Evolutionary conservation across 176 grass and related monocot species (phyloP).

Genomic region (Oryza glumipatula): DNA sequence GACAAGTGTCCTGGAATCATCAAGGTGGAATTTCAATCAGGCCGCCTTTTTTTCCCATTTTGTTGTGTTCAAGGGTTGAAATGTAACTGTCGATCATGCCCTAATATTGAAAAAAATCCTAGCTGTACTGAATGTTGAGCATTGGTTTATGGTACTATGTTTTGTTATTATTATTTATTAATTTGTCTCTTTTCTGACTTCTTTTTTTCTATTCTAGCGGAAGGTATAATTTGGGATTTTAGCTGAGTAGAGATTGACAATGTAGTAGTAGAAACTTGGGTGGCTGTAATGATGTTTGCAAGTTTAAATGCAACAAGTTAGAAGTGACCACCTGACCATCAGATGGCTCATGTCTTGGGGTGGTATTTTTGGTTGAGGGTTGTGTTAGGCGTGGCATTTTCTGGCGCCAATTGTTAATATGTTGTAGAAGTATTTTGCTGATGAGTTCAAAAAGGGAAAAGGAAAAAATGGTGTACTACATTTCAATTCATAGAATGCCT

Average conservation of each 20-base stretch:
- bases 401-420: background rate
- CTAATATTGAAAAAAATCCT: background rate
- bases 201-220: background rate
- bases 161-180: background rate
- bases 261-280: background rate
- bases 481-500: background rate
- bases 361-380: background rate
- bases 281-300: background rate
- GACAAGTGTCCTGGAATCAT: background rate
- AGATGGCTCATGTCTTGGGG: background rate
- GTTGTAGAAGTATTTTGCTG: background rate
- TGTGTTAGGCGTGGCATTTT: background rate
- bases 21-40: slow-evolving; percentile 11
- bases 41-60: slow-evolving; percentile 5
- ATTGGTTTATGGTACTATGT: background rate
- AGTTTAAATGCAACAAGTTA: background rate
- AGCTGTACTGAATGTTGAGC: background rate
- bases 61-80: background rate
- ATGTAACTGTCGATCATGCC: background rate
- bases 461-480: background rate
- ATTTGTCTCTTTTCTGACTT: background rate
- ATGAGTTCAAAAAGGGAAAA: background rate
- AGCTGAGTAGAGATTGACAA: background rate
- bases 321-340: background rate
- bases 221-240: background rate